Percentiles rank a stretch among this genome's conserved stretches.
Evolutionary conservation across 257 asterid genomes (phyloP).

Genomic region (Solanum ahanhuiri): DNA sequence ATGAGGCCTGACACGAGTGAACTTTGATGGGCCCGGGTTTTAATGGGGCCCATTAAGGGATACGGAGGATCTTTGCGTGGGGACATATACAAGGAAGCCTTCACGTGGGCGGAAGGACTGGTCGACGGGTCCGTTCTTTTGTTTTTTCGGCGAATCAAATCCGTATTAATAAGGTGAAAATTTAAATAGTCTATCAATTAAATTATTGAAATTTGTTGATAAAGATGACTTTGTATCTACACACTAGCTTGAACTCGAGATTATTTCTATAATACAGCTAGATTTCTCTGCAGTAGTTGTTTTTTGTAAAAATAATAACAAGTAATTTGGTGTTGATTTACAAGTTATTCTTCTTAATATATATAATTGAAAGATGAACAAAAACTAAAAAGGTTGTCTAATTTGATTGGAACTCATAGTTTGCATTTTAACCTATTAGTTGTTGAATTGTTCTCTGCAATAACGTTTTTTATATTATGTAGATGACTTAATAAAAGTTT

Average conservation of each 20-base stretch:
- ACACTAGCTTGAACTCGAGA: neutral
- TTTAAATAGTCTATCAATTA: neutral
- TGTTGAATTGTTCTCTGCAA: neutral
- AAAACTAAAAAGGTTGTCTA: neutral
- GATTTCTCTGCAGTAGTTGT: too few species aligned
- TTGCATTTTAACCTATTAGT: neutral
- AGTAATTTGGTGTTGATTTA: neutral
- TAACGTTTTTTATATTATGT: neutral
- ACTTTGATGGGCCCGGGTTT: neutral
- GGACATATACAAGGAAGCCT: conserved; percentile 10
- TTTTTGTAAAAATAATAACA: too few species aligned
- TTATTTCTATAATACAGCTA: too few species aligned
- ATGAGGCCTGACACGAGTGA: conserved; percentile 37
- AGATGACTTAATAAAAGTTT: neutral
- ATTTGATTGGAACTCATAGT: neutral
- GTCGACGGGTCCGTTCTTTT: neutral
- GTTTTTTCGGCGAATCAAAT: too few species aligned
- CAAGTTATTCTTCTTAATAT: neutral
- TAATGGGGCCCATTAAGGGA: conserved; percentile 6
- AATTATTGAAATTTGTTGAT: too few species aligned
- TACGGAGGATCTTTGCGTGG: conserved; percentile 39
- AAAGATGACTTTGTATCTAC: too few species aligned
- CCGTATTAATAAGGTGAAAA: accelerated
- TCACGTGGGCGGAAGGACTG: conserved; percentile 33
- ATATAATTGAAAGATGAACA: neutral